Percentiles rank a stretch among this genome's conserved stretches.
Evolutionary conservation across 257 asterid genomes (phyloP).

Genomic region (Striga asiatica): DNA sequence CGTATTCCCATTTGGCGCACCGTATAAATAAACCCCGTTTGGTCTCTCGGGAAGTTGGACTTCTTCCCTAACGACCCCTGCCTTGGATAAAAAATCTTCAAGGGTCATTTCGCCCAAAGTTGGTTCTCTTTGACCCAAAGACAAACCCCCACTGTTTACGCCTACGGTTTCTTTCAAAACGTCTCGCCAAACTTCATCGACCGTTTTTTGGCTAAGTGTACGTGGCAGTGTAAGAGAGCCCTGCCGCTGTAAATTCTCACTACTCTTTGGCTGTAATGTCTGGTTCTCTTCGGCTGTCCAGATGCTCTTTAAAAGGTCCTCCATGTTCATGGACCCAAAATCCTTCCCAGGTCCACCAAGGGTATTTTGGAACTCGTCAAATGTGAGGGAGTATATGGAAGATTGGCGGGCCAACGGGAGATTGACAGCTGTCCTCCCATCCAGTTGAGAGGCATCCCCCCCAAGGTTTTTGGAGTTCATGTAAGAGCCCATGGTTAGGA

Average conservation of each 20-base stretch:
- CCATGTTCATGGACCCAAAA: slow-evolving; percentile 91
- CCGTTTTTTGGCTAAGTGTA: slow-evolving; percentile 73
- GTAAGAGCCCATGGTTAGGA: slow-evolving; percentile 53
- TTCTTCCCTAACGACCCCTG: slow-evolving; percentile 85
- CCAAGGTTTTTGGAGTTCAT: slow-evolving; percentile 65
- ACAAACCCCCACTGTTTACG: slow-evolving; percentile 24
- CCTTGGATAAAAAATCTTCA: slow-evolving; percentile 65
- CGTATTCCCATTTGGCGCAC: slow-evolving; percentile 21
- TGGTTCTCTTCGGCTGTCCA: slow-evolving; percentile 88
- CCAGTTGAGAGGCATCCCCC: slow-evolving; percentile 39
- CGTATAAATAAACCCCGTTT: slow-evolving; percentile 23
- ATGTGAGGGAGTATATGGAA: slow-evolving; percentile 66
- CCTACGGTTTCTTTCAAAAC: slow-evolving; percentile 40
- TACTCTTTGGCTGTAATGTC: slow-evolving; percentile 26
- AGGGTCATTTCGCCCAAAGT: slow-evolving; percentile 78
- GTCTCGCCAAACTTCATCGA: slow-evolving; percentile 85
- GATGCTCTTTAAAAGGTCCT: slow-evolving; percentile 74
- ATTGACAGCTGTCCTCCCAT: slow-evolving; percentile 35
- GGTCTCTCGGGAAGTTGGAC: slow-evolving; percentile 30
- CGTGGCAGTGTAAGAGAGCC: slow-evolving; percentile 86
- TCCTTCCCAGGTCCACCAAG: slow-evolving; percentile 72
- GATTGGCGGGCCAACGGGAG: slow-evolving; percentile 60
- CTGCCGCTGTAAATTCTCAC: slow-evolving; percentile 68
- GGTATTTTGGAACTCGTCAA: slow-evolving; percentile 81
- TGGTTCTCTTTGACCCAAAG: slow-evolving; percentile 45